A percentile compares a stretch with the other conserved stretches of the same genome.
Conservation (phyloP, 805 yeast species). For the Wickerhamomyces chaumierensis region DNA sequence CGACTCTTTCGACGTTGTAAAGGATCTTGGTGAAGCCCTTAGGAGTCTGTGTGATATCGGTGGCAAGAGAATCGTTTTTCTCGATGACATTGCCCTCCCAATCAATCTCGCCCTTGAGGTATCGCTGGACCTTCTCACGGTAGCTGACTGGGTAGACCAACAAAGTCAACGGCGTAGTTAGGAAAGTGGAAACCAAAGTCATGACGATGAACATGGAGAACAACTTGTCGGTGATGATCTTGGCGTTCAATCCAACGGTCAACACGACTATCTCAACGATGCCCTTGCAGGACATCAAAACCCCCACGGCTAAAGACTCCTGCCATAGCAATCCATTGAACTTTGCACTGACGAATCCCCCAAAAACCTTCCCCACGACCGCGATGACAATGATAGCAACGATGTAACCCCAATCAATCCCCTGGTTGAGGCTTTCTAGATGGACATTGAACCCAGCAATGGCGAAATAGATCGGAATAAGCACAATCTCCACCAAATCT, state of each 20-base stretch:
- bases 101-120: constrained; percentile 18
- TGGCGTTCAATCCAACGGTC: constrained; percentile 61
- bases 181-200: constrained; percentile 70
- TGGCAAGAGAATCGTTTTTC: constrained; percentile 2
- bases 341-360: constrained; percentile 58
- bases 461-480: constrained; percentile 73
- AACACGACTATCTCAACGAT: constrained; percentile 76
- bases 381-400: constrained; percentile 61
- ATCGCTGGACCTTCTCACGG: constrained; percentile 35
- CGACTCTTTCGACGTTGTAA: constrained; percentile 15
- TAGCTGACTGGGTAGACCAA: constrained; percentile 50
- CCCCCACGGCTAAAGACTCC: constrained; percentile 67
- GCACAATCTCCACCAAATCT: constrained; percentile 58
- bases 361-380: constrained; percentile 51
- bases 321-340: constrained; percentile 56
- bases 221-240: constrained; percentile 50
- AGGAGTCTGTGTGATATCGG: constrained; percentile 5
- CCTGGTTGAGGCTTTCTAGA: constrained; percentile 49
- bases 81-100: constrained; percentile 20
- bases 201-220: constrained; percentile 76
- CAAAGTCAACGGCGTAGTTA: constrained; percentile 68
- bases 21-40: constrained; percentile 11
- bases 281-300: constrained; percentile 82
- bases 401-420: constrained; percentile 71
- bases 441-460: constrained; percentile 67